phyloP scores from a whole-genome alignment of 2,329 filamentous ascomycete genomes.

The Elsinoe perseae region DNA sequence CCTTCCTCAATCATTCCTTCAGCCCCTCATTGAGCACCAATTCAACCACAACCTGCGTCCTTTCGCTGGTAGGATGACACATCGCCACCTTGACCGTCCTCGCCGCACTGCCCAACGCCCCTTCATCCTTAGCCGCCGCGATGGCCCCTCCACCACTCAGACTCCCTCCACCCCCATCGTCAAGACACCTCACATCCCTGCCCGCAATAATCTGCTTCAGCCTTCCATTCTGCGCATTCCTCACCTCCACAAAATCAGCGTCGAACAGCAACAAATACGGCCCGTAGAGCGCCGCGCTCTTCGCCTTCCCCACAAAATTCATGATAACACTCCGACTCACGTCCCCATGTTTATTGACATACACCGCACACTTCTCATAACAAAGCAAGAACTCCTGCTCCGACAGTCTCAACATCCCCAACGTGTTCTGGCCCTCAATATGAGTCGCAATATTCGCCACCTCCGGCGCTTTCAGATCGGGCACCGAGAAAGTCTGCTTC shows the following conservation, averaged over 20 bases:
- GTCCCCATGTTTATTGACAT: constrained; percentile 96
- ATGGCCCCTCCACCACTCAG: constrained; percentile 35
- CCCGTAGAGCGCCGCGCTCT: constrained; percentile 78
- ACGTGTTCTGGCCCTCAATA: constrained; percentile 71
- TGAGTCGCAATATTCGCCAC: constrained; percentile 79
- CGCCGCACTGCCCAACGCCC: constrained; percentile 35
- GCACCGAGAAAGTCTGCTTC: constrained; percentile 90
- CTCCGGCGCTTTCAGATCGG: constrained; percentile 69
- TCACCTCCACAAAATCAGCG: constrained; percentile 91
- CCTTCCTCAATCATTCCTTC: constrained; percentile 25
- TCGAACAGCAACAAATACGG: constrained; percentile 91
- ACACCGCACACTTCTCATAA: constrained; percentile 94
- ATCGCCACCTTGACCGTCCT: constrained; percentile 89
- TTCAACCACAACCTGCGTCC: constrained; percentile 83
- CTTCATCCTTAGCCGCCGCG: constrained; percentile 30
- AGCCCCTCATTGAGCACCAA: constrained; percentile 80
- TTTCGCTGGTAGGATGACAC: constrained; percentile 81
- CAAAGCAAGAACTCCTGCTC: constrained; percentile 83
- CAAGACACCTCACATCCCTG: constrained; percentile 79
- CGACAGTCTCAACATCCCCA: constrained; percentile 94
- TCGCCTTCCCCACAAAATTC: constrained; percentile 95
- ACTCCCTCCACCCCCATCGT: constrained; percentile 66
- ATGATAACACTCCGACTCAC: constrained; percentile 90
- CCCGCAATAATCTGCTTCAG: constrained; percentile 91
- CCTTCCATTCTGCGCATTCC: constrained; percentile 91